These are phyloP conservation scores for Ogataea pilisensis DNA, from an alignment of 805 yeast species.

Conservation along the genomic window DNA sequence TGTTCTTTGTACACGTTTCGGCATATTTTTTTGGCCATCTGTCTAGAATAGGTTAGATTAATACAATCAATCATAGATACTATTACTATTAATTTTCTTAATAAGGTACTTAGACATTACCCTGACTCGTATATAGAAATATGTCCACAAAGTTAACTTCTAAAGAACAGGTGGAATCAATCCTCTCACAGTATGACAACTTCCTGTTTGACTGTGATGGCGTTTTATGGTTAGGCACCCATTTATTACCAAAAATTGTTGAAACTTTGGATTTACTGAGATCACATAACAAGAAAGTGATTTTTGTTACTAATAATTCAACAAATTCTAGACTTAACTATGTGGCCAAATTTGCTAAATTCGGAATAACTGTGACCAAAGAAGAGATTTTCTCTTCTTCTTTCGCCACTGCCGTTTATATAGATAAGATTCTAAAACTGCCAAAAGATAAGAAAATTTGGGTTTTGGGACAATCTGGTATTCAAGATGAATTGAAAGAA, in stretches of 20 bases:
- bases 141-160: conserved; percentile 43
- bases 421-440: conserved; percentile 68
- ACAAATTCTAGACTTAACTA: conserved; percentile 83
- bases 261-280: conserved; percentile 70
- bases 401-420: conserved; percentile 85
- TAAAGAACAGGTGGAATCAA: conserved; percentile 43
- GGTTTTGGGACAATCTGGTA: conserved; percentile 87
- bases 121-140: too few relatives aligned
- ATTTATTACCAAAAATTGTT: conserved; percentile 67
- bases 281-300: conserved; percentile 53
- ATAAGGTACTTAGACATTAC: too few relatives aligned
- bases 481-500: conserved; percentile 69
- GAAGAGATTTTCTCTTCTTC: conserved; percentile 89
- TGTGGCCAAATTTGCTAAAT: conserved; percentile 66
- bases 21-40: too few relatives aligned
- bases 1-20: too few relatives aligned
- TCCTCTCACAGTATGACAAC: conserved; percentile 70
- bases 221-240: conserved; percentile 89
- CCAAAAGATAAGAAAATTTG: conserved; percentile 77
- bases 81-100: too few relatives aligned
- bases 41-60: too few relatives aligned
- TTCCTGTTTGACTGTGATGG: conserved; percentile 97
- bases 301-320: conserved; percentile 94
- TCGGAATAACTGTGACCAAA: conserved; percentile 42
- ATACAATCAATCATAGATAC: too few relatives aligned